Evolutionary conservation across 345 rosid genomes (phyloP), one percentile per base, ranked within the genome.

Genomic region (Pseudoturritis turrita): DNA sequence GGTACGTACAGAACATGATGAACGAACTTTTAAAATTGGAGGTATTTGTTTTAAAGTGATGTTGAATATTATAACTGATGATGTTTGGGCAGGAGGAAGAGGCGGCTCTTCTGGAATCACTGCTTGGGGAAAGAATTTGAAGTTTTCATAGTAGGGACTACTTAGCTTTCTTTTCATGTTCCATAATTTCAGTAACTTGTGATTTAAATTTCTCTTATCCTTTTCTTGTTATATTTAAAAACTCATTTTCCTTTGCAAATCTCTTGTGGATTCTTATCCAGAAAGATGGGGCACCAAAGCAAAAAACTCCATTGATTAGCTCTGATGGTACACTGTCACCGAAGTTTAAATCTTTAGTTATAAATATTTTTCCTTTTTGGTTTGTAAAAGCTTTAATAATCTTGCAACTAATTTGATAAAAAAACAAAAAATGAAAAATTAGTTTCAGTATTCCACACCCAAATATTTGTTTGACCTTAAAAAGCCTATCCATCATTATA

Each of bases 41-140:
- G 0, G 6, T 37, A 4, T 19, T 25, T 22, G 23, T 14, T 21
- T n/a, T 0, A 71, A 43, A 28, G 25, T 39, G 19, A 37, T 56
- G 41, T 21, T 70, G 55, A 76, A 13, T 49, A 15, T 47, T 10
- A 46, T 68, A 70, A 75, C 39, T 67, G 40, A 18, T 67, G 39
- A 17, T 29, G 51, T 54, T 61, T 47, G 17, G 5, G 71, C 86
- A 90, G 96, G 98, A 88, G 83, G 98, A 90, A 80, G 97, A 93
- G 60, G 92, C 89, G 25, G 92, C 96, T 69, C 90, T 93, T 46
- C 82, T 89, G 50, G 97, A 90, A 74, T 88, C 93, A 13, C 61
- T 88, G 81, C 73, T 85, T 64, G 96, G 96, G 19, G 92, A 86
- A 77, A 78, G 82, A 74, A 85, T 72, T 76, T 68, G 25, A 35